Evolutionary conservation across 495 filamentous ascomycete species (phyloP).

Genomic region (Neurospora tetraspora): DNA sequence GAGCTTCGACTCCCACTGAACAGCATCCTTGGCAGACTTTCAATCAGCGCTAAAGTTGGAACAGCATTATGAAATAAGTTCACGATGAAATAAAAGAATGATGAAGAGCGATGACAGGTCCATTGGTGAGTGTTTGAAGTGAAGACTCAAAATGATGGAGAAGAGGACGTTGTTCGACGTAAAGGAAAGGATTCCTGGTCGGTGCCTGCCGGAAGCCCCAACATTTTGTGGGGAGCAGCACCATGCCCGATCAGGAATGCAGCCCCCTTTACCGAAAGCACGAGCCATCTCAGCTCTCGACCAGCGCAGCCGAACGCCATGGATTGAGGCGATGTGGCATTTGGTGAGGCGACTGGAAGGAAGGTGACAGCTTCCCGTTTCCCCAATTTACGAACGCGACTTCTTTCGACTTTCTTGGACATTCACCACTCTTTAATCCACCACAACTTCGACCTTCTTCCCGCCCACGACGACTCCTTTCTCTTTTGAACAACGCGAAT

Average conservation of each 20-base stretch:
- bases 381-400: neutral
- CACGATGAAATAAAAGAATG: neutral
- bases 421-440: neutral
- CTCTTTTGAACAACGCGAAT: neutral
- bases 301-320: neutral
- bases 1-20: neutral
- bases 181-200: neutral
- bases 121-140: neutral
- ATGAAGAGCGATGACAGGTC: neutral
- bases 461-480: neutral
- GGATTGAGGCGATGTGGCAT: neutral
- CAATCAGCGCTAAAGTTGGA: too few species aligned
- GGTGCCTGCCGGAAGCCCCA: neutral
- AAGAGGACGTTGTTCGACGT: neutral
- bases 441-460: neutral
- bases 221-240: neutral
- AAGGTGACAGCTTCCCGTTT: neutral
- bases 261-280: neutral
- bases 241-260: neutral
- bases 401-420: neutral
- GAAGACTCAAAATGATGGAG: neutral
- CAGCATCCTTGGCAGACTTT: neutral
- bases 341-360: neutral
- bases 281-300: neutral
- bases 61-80: neutral